Evolutionary conservation across 2,329 filamentous ascomycete species (phyloP).

Genomic region (Paramyrothecium sp.): DNA sequence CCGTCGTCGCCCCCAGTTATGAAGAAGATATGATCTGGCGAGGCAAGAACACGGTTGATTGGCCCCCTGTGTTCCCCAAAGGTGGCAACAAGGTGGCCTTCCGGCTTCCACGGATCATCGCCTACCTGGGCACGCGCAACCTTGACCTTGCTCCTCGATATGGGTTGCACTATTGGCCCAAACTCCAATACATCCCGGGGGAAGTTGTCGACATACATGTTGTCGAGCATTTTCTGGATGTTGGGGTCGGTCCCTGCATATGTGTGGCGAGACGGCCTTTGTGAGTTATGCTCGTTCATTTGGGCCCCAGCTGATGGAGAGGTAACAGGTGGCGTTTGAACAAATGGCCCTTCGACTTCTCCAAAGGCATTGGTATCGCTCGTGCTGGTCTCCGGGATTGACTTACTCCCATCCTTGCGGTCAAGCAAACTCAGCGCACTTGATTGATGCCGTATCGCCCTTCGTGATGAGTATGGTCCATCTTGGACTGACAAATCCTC

Average conservation of each 20-base stretch:
- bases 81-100: constrained; percentile 79
- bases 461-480: constrained; percentile 39
- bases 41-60: constrained; percentile 76
- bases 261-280: constrained; percentile 65
- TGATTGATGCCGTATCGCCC: constrained; percentile 52
- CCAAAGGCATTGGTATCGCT: constrained; percentile 61
- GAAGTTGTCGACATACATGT: constrained; percentile 76
- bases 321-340: constrained; percentile 26
- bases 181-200: constrained; percentile 67
- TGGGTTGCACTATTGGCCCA: constrained; percentile 75
- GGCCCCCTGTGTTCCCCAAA: constrained; percentile 84
- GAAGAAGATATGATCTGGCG: constrained; percentile 93
- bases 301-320: constrained; percentile 9
- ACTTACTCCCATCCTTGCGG: constrained; percentile 58
- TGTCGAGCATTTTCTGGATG: constrained; percentile 72
- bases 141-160: constrained; percentile 54
- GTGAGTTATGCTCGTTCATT: constrained; percentile 28
- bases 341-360: constrained; percentile 57
- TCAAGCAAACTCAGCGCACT: constrained; percentile 61
- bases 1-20: constrained; percentile 92
- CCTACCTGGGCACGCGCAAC: constrained; percentile 43
- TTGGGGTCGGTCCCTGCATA: constrained; percentile 78
- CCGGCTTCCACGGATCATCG: constrained; percentile 71
- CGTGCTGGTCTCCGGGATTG: constrained; percentile 56
- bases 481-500: constrained; percentile 36